Evolutionary conservation across 441 rosid genomes (phyloP).

Genomic region (Erodium moschatum): DNA sequence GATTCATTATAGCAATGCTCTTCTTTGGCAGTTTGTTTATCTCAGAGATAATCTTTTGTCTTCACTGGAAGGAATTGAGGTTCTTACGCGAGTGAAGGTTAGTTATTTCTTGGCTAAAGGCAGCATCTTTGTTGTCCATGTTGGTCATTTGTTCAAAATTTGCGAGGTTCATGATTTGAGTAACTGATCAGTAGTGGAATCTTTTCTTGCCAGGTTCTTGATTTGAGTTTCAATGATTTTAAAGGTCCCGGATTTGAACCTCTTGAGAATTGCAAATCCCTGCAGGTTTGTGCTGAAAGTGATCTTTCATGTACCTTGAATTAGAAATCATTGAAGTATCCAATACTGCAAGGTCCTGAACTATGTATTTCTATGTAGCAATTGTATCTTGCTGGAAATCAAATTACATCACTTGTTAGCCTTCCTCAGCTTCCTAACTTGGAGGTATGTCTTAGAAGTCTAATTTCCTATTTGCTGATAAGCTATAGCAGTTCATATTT

Average conservation of each 20-base stretch:
- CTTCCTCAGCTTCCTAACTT: conserved; percentile 93
- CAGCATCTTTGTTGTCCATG: conserved; percentile 7
- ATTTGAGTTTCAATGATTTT: conserved; percentile 97
- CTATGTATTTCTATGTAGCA: conserved; percentile 47
- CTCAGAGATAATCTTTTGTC: conserved; percentile 93
- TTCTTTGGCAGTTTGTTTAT: conserved; percentile 77
- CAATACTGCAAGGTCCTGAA: conserved; percentile 24
- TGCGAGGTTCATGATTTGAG: conserved; percentile 2
- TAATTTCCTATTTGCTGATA: conserved; percentile 14
- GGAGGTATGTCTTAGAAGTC: conserved; percentile 52
- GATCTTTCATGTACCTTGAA: conserved; percentile 17
- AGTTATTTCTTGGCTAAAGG: conserved; percentile 21
- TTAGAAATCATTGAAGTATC: conserved; percentile 16
- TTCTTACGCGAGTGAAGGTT: conserved; percentile 91
- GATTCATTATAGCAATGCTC: conserved; percentile 11
- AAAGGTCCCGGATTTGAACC: conserved; percentile 99
- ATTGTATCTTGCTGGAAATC: conserved; percentile 98
- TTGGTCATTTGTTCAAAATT: conserved; percentile 2
- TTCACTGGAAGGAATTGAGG: conserved; percentile 82
- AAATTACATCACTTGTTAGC: conserved; percentile 88
- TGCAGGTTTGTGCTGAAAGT: conserved; percentile 58
- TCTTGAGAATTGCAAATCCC: conserved; percentile 76
- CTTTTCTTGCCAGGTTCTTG: conserved; percentile 72
- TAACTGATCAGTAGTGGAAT: conserved; percentile 12
- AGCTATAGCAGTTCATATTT: conserved; percentile 13